These are phyloP conservation scores for Rhododendron mucronatum DNA, from an alignment of 148 eudicot genomes.

Conservation along the genomic window DNA sequence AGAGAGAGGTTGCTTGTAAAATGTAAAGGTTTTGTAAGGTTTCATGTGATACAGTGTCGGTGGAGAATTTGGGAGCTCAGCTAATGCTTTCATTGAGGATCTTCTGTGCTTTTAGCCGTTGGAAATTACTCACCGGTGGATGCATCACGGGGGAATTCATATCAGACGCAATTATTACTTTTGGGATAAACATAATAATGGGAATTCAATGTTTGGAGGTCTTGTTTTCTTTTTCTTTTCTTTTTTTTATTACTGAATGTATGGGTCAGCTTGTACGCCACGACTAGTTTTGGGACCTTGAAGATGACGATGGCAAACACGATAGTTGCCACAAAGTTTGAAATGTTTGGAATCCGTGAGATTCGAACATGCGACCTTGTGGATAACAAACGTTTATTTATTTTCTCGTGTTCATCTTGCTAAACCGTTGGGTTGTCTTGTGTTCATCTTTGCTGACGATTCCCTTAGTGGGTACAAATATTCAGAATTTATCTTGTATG, in stretches of 20 bases:
- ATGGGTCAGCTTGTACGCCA: too few relatives aligned
- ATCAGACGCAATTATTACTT: neutral
- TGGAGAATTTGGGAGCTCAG: conserved; percentile 9
- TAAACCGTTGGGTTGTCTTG: neutral
- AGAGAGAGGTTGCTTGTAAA: conserved; percentile 7
- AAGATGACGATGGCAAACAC: neutral
- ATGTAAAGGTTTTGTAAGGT: neutral
- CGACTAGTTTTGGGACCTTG: neutral
- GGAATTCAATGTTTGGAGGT: neutral
- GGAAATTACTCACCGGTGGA: conserved; percentile 23
- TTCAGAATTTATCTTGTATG: neutral
- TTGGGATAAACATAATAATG: neutral
- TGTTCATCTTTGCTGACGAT: neutral
- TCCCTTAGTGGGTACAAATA: neutral
- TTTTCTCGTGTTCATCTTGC: too few relatives aligned
- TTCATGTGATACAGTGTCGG: conserved; percentile 19
- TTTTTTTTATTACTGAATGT: too few relatives aligned
- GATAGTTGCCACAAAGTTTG: too few relatives aligned
- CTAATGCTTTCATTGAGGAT: neutral
- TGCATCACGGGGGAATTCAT: neutral
- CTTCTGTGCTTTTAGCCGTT: conserved; percentile 8
- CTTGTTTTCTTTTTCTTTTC: too few relatives aligned
- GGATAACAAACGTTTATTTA: too few relatives aligned
- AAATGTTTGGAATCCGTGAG: too few relatives aligned
- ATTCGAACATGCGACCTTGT: too few relatives aligned